Evolutionary conservation across 2,329 filamentous ascomycete species (phyloP).

Genomic region (Zymoseptoria tritici): DNA sequence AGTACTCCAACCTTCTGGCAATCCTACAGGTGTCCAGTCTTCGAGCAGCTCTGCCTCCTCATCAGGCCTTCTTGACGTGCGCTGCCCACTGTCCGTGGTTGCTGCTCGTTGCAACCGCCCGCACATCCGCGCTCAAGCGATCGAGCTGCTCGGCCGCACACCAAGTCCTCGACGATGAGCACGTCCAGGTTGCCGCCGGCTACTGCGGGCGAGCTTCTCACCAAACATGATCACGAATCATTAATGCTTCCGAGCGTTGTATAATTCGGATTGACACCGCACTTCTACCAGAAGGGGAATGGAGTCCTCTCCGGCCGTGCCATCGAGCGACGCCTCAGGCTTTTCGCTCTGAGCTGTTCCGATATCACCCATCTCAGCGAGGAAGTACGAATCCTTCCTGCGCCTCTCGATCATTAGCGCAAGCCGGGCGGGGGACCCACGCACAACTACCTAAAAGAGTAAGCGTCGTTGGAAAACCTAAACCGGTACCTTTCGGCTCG

Average conservation of each 20-base stretch:
- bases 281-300: background rate
- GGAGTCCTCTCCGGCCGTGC: background rate
- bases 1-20: constrained; percentile 12
- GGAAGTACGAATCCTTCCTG: background rate
- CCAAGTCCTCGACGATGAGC: constrained; percentile 1
- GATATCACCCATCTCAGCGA: background rate
- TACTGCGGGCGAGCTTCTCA: background rate
- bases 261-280: background rate
- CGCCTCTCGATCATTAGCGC: background rate
- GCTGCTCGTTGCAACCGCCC: constrained; percentile 17
- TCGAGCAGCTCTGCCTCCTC: constrained; percentile 4
- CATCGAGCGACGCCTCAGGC: background rate
- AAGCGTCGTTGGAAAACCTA: background rate
- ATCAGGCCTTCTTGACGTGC: constrained; percentile 17
- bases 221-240: background rate
- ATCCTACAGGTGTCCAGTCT: constrained; percentile 6
- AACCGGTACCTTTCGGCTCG: background rate
- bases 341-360: background rate
- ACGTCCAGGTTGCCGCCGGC: background rate
- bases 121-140: constrained; percentile 12
- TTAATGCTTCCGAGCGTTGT: background rate
- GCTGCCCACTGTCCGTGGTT: constrained; percentile 22
- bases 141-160: constrained; percentile 9
- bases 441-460: background rate
- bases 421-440: background rate